Percentiles rank a stretch among this genome's conserved stretches.
phyloP scores from a whole-genome alignment of 1,284 basidiomycete genomes.

The Pseudozyma tsukubaensis region DNA sequence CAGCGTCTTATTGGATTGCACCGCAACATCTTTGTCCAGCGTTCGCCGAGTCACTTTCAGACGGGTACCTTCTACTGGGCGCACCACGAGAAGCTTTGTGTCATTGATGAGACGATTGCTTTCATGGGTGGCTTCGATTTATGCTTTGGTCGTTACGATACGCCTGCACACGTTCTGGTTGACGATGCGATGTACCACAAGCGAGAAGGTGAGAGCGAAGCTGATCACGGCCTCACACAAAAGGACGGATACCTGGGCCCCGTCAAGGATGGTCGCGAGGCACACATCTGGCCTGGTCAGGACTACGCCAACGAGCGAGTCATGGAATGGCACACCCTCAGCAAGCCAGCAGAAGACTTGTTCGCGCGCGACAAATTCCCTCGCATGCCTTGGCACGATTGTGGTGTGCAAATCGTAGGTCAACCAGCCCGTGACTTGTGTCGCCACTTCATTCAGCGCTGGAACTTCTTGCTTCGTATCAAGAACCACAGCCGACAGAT shows the following conservation, averaged over 20 bases:
- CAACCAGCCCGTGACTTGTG: constrained; percentile 95
- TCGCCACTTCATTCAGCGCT: constrained; percentile 94
- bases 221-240: constrained; percentile 27
- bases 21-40: constrained; percentile 93
- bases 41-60: constrained; percentile 96
- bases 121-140: constrained; percentile 98
- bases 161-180: constrained; percentile 87
- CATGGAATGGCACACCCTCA: constrained; percentile 85
- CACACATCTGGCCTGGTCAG: constrained; percentile 87
- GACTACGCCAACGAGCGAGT: constrained; percentile 93
- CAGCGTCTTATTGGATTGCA: constrained; percentile 85
- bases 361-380: constrained; percentile 89
- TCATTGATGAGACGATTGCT: constrained; percentile 95
- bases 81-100: constrained; percentile 96
- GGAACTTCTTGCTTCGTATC: constrained; percentile 66
- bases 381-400: constrained; percentile 99
- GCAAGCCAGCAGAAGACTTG: constrained; percentile 93
- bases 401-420: constrained; percentile 92
- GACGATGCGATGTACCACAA: constrained; percentile 76
- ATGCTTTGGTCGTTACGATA: constrained; percentile 77
- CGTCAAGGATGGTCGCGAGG: constrained; percentile 73
- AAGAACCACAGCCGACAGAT: constrained; percentile 86
- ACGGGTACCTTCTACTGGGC: constrained; percentile 96
- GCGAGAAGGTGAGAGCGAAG: constrained; percentile 29
- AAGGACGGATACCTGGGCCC: constrained; percentile 53